phyloP scores from a whole-genome alignment of 208 protist species.

The Trypanosoma caninum region DNA sequence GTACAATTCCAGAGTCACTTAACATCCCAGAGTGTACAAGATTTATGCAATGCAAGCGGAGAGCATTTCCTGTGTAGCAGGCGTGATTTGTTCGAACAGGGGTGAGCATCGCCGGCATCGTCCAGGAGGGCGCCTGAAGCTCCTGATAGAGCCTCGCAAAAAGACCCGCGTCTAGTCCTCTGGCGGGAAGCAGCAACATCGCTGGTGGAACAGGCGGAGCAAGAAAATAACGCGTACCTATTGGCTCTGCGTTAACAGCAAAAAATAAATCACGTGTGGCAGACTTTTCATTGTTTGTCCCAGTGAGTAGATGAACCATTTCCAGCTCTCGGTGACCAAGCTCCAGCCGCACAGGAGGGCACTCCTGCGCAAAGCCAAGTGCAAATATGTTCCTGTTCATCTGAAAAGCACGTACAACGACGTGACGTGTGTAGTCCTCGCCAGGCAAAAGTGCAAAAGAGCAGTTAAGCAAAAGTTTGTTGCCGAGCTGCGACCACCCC shows the following conservation, averaged over 20 bases:
- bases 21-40: constrained; percentile 43
- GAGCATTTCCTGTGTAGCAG: constrained; percentile 35
- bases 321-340: constrained; percentile 30
- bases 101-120: constrained; percentile 28
- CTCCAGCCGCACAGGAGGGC: constrained; percentile 34
- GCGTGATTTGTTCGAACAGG: constrained; percentile 21
- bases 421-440: constrained; percentile 42
- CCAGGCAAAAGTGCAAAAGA: constrained; percentile 38
- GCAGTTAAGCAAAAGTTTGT: constrained; percentile 39
- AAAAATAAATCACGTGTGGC: constrained; percentile 42
- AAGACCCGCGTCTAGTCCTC: constrained; percentile 17
- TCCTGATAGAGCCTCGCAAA: constrained; percentile 29
- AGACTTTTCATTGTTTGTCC: constrained; percentile 41
- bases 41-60: constrained; percentile 51
- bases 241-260: constrained; percentile 43
- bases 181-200: constrained; percentile 57
- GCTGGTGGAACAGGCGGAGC: constrained; percentile 49
- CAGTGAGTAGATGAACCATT: constrained; percentile 25
- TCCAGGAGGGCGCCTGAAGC: constrained; percentile 37
- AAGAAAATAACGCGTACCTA: constrained; percentile 54
- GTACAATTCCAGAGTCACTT: constrained; percentile 4
- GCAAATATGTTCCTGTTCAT: constrained; percentile 68
- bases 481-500: constrained; percentile 54
- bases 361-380: constrained; percentile 56
- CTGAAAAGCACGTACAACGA: constrained; percentile 39